phyloP scores from a whole-genome alignment of 768 basidiomycete species.

The Kwoniella shandongensis region DNA sequence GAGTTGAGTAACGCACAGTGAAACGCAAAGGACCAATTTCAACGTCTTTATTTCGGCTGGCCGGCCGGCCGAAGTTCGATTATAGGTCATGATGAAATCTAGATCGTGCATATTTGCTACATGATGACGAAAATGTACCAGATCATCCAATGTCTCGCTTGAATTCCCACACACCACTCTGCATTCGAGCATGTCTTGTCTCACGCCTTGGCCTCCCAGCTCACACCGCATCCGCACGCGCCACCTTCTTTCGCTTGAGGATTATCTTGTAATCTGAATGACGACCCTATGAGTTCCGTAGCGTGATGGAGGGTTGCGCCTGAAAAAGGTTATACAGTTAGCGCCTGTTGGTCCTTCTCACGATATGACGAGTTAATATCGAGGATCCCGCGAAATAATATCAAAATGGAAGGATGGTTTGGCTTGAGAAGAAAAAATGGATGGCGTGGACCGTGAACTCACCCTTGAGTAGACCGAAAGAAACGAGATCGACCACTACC shows the following conservation, averaged over 20 bases:
- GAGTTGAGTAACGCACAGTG: too few relatives aligned
- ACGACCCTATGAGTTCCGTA: conserved; percentile 91
- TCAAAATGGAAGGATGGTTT: not conserved
- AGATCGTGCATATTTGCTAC: too few relatives aligned
- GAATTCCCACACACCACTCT: too few relatives aligned
- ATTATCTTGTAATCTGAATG: conserved; percentile 78
- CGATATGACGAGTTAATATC: not conserved
- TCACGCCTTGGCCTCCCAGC: conserved; percentile 68
- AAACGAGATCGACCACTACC: conserved; percentile 80
- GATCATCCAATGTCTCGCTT: too few relatives aligned
- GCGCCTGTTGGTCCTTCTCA: conserved; percentile 1
- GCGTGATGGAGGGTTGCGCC: conserved; percentile 84
- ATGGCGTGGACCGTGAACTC: conserved; percentile 5
- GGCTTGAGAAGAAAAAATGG: not conserved
- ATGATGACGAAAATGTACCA: too few relatives aligned
- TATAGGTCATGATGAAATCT: too few relatives aligned
- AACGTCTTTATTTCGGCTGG: too few relatives aligned
- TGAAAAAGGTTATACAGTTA: conserved; percentile 15
- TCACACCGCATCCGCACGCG: conserved; percentile 93
- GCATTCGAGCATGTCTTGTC: too few relatives aligned
- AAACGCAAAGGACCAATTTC: too few relatives aligned
- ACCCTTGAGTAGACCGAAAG: conserved; percentile 76
- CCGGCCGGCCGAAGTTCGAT: too few relatives aligned
- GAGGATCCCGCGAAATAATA: too few relatives aligned
- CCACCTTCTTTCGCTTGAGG: conserved; percentile 81